Evolutionary conservation across 805 yeast genomes (phyloP).

Genomic region (Nakazawaea ishiwadae): DNA sequence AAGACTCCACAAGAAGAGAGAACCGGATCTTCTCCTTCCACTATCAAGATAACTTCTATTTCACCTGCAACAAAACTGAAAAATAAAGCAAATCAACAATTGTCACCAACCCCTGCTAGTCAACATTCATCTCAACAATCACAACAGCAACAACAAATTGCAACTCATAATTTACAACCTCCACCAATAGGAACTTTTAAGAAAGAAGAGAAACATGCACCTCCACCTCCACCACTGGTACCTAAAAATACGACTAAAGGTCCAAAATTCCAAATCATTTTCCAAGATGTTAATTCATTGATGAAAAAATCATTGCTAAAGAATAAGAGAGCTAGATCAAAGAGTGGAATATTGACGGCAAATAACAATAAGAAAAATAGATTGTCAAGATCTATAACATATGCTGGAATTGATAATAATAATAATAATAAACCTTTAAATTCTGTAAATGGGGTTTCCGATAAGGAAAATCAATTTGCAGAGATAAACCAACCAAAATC

Average conservation of each 20-base stretch:
- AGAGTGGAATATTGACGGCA: constrained; percentile 9
- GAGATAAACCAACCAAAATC: neutral
- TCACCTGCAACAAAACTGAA: constrained; percentile 11
- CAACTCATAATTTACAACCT: constrained; percentile 1
- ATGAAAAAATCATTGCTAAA: constrained; percentile 8
- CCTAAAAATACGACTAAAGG: constrained; percentile 1
- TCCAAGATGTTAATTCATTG: constrained; percentile 14
- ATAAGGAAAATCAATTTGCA: constrained; percentile 6
- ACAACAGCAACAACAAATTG: no score
- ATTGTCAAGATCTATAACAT: constrained; percentile 7
- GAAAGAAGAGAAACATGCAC: constrained; percentile 10
- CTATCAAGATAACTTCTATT: constrained; percentile 10
- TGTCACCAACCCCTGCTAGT: constrained; percentile 12
- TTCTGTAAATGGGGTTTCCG: neutral
- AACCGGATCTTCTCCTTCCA: constrained; percentile 12
- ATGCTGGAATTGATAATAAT: constrained; percentile 1
- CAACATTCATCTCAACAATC: neutral
- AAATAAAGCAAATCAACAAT: neutral
- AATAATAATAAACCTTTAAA: neutral
- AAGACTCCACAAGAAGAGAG: neutral
- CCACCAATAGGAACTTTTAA: constrained; percentile 14
- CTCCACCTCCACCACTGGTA: neutral
- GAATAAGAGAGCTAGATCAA: constrained; percentile 9
- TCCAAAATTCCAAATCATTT: constrained; percentile 12
- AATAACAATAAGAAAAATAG: constrained; percentile 11